A percentile compares a stretch with the other conserved stretches of the same genome.
phyloP scores from a whole-genome alignment of 139 green algal species.

The Chlorella sp. region DNA sequence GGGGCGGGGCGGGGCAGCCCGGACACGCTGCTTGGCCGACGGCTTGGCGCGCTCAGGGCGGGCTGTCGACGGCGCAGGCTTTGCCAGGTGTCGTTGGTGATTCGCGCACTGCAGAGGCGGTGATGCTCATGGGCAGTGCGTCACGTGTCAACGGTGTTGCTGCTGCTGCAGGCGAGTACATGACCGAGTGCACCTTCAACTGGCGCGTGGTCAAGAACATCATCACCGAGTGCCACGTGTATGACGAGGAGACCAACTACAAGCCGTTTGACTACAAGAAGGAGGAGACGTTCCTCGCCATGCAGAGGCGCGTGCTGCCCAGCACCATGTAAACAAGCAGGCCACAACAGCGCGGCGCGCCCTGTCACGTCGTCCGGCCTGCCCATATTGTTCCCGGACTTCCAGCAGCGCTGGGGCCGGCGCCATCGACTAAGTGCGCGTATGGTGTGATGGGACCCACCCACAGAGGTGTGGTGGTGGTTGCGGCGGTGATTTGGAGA shows the following conservation, averaged over 20 bases:
- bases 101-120: background rate
- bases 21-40: no score
- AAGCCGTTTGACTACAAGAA: slow-evolving; percentile 77
- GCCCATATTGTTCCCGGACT: no score
- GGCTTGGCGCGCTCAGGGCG: no score
- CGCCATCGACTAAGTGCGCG: no score
- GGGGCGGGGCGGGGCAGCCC: slow-evolving; percentile 6
- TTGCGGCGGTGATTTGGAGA: no score
- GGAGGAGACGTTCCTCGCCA: slow-evolving; percentile 62
- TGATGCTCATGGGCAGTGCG: background rate
- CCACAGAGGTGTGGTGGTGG: no score
- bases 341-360: background rate
- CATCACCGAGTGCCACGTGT: slow-evolving; percentile 87
- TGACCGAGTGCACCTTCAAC: slow-evolving; percentile 90
- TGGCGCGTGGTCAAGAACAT: slow-evolving; percentile 91
- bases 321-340: slow-evolving; percentile 29
- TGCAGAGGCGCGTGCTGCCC: slow-evolving; percentile 75
- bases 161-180: no score
- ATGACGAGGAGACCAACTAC: slow-evolving; percentile 82
- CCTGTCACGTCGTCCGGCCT: no score
- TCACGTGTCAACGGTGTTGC: background rate
- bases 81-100: no score
- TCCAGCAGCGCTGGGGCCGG: no score
- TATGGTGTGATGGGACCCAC: no score
- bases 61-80: background rate